phyloP scores from a whole-genome alignment of 1,284 basidiomycete species.

The Austropuccinia psidii region DNA sequence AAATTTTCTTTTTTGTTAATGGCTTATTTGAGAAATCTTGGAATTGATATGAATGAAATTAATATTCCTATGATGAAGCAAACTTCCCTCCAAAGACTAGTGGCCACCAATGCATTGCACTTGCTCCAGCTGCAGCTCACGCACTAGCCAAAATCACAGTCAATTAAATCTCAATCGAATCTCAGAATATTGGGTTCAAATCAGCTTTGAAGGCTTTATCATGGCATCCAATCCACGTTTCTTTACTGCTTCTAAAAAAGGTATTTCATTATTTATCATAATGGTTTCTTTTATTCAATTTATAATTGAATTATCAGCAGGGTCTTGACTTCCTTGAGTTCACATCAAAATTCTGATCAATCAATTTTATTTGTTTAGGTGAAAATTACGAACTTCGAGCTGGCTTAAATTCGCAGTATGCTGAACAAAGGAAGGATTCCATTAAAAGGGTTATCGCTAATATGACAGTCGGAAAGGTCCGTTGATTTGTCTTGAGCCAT shows the following conservation, averaged over 20 bases:
- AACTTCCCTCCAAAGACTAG: too few species aligned
- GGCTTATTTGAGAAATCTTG: too few species aligned
- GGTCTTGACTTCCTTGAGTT: not conserved
- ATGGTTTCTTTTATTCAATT: not conserved
- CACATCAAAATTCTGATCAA: not conserved
- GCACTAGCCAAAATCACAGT: too few species aligned
- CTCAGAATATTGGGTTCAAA: too few species aligned
- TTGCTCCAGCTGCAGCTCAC: too few species aligned
- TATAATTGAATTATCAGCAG: not conserved
- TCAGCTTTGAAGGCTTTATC: too few species aligned
- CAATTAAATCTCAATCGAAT: too few species aligned
- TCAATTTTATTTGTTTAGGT: conserved; percentile 49
- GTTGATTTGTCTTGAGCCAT: conserved; percentile 53
- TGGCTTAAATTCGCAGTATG: conserved; percentile 47
- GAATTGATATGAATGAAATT: too few species aligned
- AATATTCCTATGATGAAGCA: too few species aligned
- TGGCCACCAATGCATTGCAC: too few species aligned
- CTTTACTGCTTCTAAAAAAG: conserved; percentile 48
- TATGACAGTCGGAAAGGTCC: conserved; percentile 92
- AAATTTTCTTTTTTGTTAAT: too few species aligned
- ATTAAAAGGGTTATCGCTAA: conserved; percentile 58
- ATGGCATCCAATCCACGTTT: conserved; percentile 44
- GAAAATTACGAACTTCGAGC: conserved; percentile 92
- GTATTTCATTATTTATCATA: not conserved
- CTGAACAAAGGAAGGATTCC: conserved; percentile 47